Percentiles rank a stretch among this genome's conserved stretches.
These are phyloP conservation scores for Lycium barbarum DNA, from an alignment of 257 asterid species.

Conservation along the genomic window DNA sequence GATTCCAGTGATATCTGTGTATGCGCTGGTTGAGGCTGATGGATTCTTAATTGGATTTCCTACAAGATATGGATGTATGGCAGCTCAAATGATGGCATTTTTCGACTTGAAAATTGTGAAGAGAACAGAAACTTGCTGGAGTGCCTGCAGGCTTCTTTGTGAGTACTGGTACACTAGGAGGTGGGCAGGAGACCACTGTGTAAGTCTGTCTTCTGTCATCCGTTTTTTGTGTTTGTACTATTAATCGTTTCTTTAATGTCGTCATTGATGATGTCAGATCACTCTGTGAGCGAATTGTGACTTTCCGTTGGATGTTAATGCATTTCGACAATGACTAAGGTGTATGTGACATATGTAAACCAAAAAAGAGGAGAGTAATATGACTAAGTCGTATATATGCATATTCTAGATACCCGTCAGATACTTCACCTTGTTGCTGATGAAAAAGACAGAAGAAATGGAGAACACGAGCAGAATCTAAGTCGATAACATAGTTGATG, in stretches of 20 bases:
- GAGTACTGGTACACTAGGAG: slow-evolving; percentile 99
- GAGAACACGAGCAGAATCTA: neutral
- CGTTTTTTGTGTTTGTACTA: neutral
- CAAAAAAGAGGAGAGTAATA: neutral
- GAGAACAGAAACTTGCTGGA: slow-evolving; percentile 84
- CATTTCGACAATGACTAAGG: neutral
- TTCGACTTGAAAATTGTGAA: slow-evolving; percentile 86
- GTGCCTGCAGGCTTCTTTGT: slow-evolving; percentile 95
- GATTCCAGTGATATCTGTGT: slow-evolving; percentile 29
- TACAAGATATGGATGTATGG: slow-evolving; percentile 50
- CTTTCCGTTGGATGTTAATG: neutral
- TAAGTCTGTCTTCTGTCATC: neutral
- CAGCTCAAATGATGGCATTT: slow-evolving; percentile 95
- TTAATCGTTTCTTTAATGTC: neutral
- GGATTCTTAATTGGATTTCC: slow-evolving; percentile 38
- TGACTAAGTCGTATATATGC: neutral
- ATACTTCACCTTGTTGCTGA: neutral
- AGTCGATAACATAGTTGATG: neutral
- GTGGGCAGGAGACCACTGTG: slow-evolving; percentile 40
- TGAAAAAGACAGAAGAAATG: neutral
- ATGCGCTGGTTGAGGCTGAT: slow-evolving; percentile 62
- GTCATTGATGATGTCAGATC: neutral
- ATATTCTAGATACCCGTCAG: neutral
- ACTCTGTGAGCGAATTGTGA: neutral
- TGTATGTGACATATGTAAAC: neutral